phyloP scores from a whole-genome alignment of 2,329 filamentous ascomycete species.

The Acrodontium crateriforme region DNA sequence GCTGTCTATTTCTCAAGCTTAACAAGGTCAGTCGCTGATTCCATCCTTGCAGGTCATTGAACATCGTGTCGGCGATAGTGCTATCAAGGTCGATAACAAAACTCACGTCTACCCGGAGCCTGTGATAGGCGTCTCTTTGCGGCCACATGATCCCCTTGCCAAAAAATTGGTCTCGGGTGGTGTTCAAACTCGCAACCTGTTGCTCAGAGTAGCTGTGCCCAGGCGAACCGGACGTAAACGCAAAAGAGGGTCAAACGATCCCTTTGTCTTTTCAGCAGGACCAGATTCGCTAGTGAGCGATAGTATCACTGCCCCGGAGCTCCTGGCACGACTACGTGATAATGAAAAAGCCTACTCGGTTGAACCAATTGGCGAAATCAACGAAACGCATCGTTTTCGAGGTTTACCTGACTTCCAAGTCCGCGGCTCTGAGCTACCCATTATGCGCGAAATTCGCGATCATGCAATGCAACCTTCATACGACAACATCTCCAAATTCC shows the following conservation, averaged over 20 bases:
- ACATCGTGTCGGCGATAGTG: constrained; percentile 18
- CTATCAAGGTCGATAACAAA: constrained; percentile 11
- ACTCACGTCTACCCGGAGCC: constrained; percentile 23
- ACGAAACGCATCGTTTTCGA: constrained; percentile 75
- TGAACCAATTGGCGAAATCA: constrained; percentile 41
- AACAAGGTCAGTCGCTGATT: not conserved
- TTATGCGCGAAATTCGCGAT: constrained; percentile 58
- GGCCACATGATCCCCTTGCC: constrained; percentile 65
- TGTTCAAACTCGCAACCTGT: constrained; percentile 63
- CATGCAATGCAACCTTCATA: constrained; percentile 56
- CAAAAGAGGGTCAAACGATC: constrained; percentile 60
- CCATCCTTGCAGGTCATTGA: constrained; percentile 15
- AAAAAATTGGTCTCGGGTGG: constrained; percentile 67
- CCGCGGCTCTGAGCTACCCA: constrained; percentile 28
- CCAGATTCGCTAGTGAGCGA: constrained; percentile 2
- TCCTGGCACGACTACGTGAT: constrained; percentile 19
- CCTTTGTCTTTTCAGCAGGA: constrained; percentile 20
- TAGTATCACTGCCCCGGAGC: constrained; percentile 14
- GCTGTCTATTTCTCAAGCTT: constrained; percentile 1
- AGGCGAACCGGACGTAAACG: constrained; percentile 76
- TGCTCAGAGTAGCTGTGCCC: constrained; percentile 76
- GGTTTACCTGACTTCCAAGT: constrained; percentile 71
- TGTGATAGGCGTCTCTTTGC: constrained; percentile 56
- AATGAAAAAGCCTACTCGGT: constrained; percentile 14
- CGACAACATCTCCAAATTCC: constrained; percentile 49